These are phyloP conservation scores for Alternaria consortialis DNA, from an alignment of 2,329 filamentous ascomycete species.

Conservation along the genomic window DNA sequence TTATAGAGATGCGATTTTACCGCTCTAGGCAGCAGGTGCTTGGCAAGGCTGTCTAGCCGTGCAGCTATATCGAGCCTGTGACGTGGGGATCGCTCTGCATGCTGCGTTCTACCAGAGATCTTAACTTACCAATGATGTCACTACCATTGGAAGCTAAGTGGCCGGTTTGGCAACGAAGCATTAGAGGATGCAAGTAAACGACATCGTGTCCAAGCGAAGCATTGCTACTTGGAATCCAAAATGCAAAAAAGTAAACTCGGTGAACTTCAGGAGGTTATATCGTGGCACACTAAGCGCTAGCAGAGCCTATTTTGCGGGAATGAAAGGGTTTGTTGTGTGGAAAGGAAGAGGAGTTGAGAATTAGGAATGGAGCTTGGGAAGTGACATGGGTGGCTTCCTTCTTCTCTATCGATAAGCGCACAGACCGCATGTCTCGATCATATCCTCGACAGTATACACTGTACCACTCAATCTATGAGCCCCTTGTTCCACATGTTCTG, in stretches of 20 bases:
- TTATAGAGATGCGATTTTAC: constrained; percentile 1
- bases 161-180: background rate
- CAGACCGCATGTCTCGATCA: background rate
- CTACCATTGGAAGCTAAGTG: background rate
- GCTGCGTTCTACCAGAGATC: no score
- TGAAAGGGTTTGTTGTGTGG: background rate
- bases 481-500: background rate
- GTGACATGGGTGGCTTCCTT: background rate
- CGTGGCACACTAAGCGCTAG: background rate
- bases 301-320: background rate
- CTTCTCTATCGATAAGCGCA: constrained; percentile 9
- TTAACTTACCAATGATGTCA: background rate
- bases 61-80: background rate
- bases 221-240: background rate
- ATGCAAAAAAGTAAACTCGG: background rate
- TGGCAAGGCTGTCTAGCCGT: background rate
- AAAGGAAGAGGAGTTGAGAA: background rate
- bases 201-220: background rate
- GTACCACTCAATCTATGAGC: background rate
- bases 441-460: background rate
- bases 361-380: background rate
- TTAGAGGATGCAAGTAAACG: background rate
- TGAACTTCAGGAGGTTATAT: background rate
- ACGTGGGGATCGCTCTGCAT: background rate
- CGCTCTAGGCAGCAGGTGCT: constrained; percentile 9